A percentile compares a stretch with the other conserved stretches of the same genome.
These are phyloP conservation scores for Penstemon eatonii DNA, from an alignment of 257 asterid species.

Conservation along the genomic window DNA sequence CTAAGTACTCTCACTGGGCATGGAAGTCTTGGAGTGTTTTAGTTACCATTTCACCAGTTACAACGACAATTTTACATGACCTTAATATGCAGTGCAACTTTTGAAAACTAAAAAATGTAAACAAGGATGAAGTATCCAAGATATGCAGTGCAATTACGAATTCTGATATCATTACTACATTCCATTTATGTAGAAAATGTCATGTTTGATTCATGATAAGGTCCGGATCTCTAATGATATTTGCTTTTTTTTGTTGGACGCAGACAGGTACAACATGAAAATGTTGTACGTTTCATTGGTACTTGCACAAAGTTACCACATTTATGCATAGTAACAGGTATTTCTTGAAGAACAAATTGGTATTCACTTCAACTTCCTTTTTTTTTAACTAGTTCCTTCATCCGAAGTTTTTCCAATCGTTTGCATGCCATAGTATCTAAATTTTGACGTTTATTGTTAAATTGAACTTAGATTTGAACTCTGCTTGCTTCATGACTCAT, in stretches of 20 bases:
- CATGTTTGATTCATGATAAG: conserved; percentile 1
- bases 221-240: conserved; percentile 3
- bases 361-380: not conserved
- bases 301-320: conserved; percentile 79
- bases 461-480: not conserved
- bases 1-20: too few relatives aligned
- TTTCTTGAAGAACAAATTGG: conserved; percentile 25
- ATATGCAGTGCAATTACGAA: not conserved
- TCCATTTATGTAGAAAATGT: conserved; percentile 12
- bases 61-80: not conserved
- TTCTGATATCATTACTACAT: not conserved
- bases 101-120: not conserved
- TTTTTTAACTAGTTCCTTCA: conserved; percentile 13
- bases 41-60: too few relatives aligned
- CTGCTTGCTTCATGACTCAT: conserved; percentile 15
- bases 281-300: conserved; percentile 83
- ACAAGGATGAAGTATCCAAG: not conserved
- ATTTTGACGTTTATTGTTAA: not conserved
- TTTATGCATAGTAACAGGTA: conserved; percentile 87
- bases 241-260: conserved; percentile 28
- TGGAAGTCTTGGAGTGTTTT: too few relatives aligned
- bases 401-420: not conserved
- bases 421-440: conserved; percentile 2
- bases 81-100: not conserved
- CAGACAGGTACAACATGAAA: conserved; percentile 83